These are phyloP conservation scores for Melastoma candidum DNA, from an alignment of 441 rosid species.

Conservation along the genomic window DNA sequence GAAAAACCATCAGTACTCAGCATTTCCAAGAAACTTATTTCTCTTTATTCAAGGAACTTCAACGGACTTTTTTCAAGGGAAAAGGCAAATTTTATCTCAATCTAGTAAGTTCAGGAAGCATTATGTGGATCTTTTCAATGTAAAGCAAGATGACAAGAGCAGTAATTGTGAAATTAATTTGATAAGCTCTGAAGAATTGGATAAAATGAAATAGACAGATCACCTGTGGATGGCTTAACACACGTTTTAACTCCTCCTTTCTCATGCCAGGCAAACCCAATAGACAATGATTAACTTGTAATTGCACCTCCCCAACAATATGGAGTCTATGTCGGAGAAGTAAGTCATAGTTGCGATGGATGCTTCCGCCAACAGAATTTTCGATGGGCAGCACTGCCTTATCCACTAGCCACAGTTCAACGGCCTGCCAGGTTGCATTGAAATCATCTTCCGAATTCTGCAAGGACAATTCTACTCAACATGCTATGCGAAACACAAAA, in stretches of 20 bases:
- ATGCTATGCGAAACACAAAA: no score
- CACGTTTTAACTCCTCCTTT: constrained; percentile 57
- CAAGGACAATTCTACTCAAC: no score
- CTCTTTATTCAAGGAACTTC: no score
- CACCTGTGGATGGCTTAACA: constrained; percentile 94
- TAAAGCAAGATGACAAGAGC: constrained; percentile 1
- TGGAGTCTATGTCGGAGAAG: constrained; percentile 95
- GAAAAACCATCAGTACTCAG: no score
- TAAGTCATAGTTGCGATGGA: constrained; percentile 90
- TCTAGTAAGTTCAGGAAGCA: no score
- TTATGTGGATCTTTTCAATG: neutral
- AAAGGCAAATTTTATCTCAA: no score
- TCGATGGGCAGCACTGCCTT: constrained; percentile 91
- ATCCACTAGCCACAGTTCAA: constrained; percentile 89
- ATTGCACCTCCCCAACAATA: constrained; percentile 83
- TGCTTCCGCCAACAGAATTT: constrained; percentile 89
- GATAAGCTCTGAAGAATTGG: neutral
- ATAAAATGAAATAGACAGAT: neutral
- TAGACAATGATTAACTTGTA: constrained; percentile 80
- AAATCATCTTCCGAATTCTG: neutral
- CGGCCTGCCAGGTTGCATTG: constrained; percentile 50
- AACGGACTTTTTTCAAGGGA: no score
- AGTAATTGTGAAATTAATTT: neutral
- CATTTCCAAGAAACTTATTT: no score
- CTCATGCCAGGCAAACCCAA: constrained; percentile 66